Evolutionary conservation across 1,139 yeast genomes (phyloP).

Genomic region (Geotrichum fermentans): DNA sequence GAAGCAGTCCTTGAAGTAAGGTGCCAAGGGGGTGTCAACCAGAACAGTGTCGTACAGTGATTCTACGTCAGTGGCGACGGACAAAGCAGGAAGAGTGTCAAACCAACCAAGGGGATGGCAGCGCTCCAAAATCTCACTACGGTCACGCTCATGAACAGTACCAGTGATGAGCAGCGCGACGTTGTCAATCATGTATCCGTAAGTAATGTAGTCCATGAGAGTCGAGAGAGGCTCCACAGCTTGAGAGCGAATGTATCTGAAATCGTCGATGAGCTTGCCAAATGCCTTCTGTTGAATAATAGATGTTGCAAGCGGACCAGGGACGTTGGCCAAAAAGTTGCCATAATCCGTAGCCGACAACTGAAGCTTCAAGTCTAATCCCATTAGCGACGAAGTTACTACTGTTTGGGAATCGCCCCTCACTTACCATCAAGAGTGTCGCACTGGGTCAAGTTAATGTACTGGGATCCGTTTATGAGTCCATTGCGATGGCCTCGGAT

Average conservation of each 20-base stretch:
- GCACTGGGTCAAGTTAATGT: slow-evolving; percentile 90
- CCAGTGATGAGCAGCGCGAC: slow-evolving; percentile 96
- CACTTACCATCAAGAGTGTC: slow-evolving; percentile 64
- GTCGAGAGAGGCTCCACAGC: slow-evolving; percentile 73
- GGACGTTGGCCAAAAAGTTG: slow-evolving; percentile 75
- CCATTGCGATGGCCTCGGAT: slow-evolving; percentile 93
- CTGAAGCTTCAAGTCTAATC: slow-evolving; percentile 75
- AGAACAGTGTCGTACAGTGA: slow-evolving; percentile 89
- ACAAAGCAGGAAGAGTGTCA: slow-evolving; percentile 90
- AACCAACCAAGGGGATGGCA: slow-evolving; percentile 98
- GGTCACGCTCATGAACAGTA: slow-evolving; percentile 90
- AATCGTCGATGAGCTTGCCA: slow-evolving; percentile 72
- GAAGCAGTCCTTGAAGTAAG: slow-evolving; percentile 86
- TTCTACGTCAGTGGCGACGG: slow-evolving; percentile 91
- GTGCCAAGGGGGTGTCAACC: slow-evolving; percentile 95
- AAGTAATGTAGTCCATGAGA: slow-evolving; percentile 86
- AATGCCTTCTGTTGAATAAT: slow-evolving; percentile 76
- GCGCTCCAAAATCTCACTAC: slow-evolving; percentile 75
- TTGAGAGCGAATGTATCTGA: slow-evolving; percentile 78
- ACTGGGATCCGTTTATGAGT: slow-evolving; percentile 68
- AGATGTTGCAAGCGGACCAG: slow-evolving; percentile 77
- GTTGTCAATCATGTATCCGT: slow-evolving; percentile 97
- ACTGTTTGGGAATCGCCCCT: background rate
- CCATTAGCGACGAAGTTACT: background rate
- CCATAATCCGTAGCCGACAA: slow-evolving; percentile 95